Base-by-base conservation (phyloP, 176 grass and related monocot species). In the Raddia distichophylla region DNA sequence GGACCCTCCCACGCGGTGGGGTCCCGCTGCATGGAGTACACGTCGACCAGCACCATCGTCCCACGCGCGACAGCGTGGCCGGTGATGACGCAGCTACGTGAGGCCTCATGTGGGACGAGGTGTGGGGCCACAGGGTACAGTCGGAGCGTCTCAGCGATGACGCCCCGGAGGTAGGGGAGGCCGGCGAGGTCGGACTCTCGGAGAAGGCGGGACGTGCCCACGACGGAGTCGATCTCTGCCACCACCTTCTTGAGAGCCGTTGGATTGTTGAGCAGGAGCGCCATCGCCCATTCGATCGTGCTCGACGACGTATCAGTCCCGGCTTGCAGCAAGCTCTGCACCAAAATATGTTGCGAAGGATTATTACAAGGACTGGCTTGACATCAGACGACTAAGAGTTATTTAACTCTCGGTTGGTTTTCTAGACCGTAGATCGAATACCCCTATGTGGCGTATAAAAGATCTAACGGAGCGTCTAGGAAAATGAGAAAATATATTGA, bases 281-380 rank as follows among this genome's bases (percentile, higher is more conserved):
- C 77, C 89, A 89, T 89, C 2, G 77, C 80, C 92, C 86, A 91
- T 79, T 91, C 89, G 5, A 80, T 78, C 1, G 67, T 89, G 64
- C 71, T 80, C 0, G 89, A 48, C 5, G 89, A 84, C 0, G 84
- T 91, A 60, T 94, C 92, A 0, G 76, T 87, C 10, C 86, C 89
- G 10, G 33, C 89, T 52, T 83, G 68, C 1, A 91, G 62, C n/a
- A 91, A 35, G 11, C 85, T 86, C 88, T 94, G 27, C 2, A 37
- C 0, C 52, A 19, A 22, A n/a, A 73, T 5, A 67, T 52, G 18
- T 27, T 37, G 12, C 20, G 51, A 40, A 46, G 22, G 0, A 5
- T 45, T 20, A 35, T 4, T 27, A 40, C 37, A 3, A 40, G 27
- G 27, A 27, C 27, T 27, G 27, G 27, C 27, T 27, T 27, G 27